Percentiles rank a stretch among this genome's conserved stretches.
phyloP scores from a whole-genome alignment of 163 green algal genomes.

The Chlorella variabilis region DNA sequence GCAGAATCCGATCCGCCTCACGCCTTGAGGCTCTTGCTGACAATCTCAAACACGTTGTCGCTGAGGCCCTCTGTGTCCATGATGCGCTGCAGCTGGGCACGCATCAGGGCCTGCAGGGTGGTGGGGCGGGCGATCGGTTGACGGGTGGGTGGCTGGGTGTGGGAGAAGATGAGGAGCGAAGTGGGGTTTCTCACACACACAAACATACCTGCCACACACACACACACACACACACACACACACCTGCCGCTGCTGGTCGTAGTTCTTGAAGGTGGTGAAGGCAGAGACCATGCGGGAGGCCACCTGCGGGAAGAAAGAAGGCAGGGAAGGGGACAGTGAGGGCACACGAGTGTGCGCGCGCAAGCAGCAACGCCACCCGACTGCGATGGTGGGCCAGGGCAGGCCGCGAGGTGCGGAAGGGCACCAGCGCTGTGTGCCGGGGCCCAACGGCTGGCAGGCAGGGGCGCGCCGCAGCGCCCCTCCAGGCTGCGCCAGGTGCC shows the following conservation, averaged over 20 bases:
- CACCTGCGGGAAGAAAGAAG: constrained; percentile 60
- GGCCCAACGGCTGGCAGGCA: no score
- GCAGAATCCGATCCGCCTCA: not conserved
- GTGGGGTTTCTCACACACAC: no score
- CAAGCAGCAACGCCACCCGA: no score
- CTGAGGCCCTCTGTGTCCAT: constrained; percentile 69
- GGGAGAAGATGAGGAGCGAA: no score
- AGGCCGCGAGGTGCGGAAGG: no score
- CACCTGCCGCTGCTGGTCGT: constrained; percentile 79
- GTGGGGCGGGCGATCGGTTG: not conserved
- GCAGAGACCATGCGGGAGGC: constrained; percentile 78
- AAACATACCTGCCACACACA: no score
- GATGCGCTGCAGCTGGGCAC: constrained; percentile 89
- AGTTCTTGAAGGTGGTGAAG: constrained; percentile 91
- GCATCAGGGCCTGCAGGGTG: constrained; percentile 76
- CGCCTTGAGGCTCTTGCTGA: constrained; percentile 78
- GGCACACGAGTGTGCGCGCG: no score
- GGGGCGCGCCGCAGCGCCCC: no score
- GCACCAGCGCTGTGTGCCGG: no score
- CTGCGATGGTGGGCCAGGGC: no score
- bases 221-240: no score
- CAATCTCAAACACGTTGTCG: constrained; percentile 98
- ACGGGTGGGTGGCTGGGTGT: not conserved
- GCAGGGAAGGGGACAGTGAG: not conserved
- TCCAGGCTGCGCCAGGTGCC: no score